Conservation (phyloP, 768 basidiomycete genomes). For the Tulasnella sp. region DNA sequence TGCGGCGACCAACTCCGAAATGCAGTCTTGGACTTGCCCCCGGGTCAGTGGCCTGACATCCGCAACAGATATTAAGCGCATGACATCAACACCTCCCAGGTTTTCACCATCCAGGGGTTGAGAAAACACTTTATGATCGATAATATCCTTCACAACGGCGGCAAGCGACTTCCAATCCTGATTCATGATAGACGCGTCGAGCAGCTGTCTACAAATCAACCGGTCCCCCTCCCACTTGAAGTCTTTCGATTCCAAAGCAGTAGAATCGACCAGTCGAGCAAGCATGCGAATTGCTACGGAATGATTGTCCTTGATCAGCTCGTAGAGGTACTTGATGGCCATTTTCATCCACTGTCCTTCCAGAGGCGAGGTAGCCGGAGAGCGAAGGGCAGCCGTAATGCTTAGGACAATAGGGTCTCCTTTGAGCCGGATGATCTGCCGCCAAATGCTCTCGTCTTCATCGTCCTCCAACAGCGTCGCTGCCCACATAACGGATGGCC, state of each 20-base stretch:
- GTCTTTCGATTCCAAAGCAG: background rate
- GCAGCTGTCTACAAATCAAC: background rate
- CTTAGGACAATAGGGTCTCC: background rate
- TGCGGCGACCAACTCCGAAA: background rate
- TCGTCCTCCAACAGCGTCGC: constrained; percentile 32
- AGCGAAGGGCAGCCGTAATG: background rate
- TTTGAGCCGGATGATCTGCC: background rate
- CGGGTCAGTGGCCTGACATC: background rate
- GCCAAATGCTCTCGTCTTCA: background rate
- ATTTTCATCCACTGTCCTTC: background rate
- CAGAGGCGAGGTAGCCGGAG: background rate
- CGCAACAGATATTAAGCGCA: background rate
- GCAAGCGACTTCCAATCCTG: background rate
- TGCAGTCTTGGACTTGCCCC: background rate
- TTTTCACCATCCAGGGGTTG: background rate
- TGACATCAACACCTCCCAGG: background rate
- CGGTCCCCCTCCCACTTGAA: background rate
- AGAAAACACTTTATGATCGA: background rate
- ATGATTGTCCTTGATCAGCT: constrained; percentile 8
- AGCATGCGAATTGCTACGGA: background rate
- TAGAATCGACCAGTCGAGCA: background rate
- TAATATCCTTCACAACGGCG: constrained; percentile 8
- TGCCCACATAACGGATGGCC: constrained; percentile 51
- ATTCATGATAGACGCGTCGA: constrained; percentile 9
- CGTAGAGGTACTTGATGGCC: background rate